These are phyloP conservation scores for Vanderwaltozyma tropicalis DNA, from an alignment of 805 yeast genomes.

Conservation along the genomic window DNA sequence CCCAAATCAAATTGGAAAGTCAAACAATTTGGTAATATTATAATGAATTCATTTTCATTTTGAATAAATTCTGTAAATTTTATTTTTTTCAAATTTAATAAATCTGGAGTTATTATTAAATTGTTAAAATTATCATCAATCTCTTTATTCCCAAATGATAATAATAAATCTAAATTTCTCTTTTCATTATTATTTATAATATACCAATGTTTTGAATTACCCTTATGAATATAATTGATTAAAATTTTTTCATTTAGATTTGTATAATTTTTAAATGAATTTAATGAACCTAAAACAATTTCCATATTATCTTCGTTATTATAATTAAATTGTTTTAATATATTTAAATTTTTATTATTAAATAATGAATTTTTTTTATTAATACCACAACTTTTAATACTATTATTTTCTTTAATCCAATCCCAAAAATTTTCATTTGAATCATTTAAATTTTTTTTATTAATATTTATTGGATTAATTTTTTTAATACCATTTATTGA, in stretches of 20 bases:
- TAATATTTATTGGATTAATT: conserved; percentile 10
- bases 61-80: conserved; percentile 58
- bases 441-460: neutral
- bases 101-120: neutral
- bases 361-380: neutral
- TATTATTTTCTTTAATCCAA: neutral
- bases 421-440: neutral
- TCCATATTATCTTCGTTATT: neutral
- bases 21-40: conserved; percentile 80
- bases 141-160: too few species aligned
- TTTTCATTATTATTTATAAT: neutral
- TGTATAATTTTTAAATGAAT: neutral
- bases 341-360: too few species aligned
- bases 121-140: neutral
- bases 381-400: neutral
- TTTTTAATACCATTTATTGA: too few species aligned
- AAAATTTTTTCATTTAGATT: conserved; percentile 35
- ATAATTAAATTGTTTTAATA: too few species aligned
- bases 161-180: neutral
- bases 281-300: conserved; percentile 1
- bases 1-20: conserved; percentile 63
- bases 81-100: conserved; percentile 33
- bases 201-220: conserved; percentile 91
- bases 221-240: conserved; percentile 77
- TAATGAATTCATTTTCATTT: conserved; percentile 60